Evolutionary conservation across 106 monocot species (phyloP), one percentile per base, ranked within the genome.

Genomic region (Platanthera zijinensis): DNA sequence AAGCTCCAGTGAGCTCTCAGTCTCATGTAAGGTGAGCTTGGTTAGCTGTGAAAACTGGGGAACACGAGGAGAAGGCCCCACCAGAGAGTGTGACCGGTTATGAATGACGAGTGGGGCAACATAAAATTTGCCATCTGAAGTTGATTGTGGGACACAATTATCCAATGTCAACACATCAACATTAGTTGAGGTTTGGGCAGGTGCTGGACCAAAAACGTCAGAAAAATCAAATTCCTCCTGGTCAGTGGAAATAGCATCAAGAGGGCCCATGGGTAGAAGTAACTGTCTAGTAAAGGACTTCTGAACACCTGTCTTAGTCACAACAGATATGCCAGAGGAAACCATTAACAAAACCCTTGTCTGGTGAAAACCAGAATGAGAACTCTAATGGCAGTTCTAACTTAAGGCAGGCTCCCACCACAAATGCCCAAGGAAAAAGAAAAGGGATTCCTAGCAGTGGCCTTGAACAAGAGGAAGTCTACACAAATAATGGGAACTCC

Each of bases 171-270:
- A 62, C 21, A 52, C 50, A 81, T 81, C 84, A 18, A 74, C 79
- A 63, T 84, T 86, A 78, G 78, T 52, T 9, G 83, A 75, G 52
- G 54, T 13, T 73, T 85, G 90, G 71, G 84, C 70, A 59, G 90
- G 83, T 2, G 84, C 48, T 79, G 93, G 85, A 50, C 99, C 99
- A 90, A 99, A 99, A 15, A 99, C 92, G 69, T 99, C 99, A 74
- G 89, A 86, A 76, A 99, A 94, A 28, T 99, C 99, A 52, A 99
- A 94, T 80, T 99, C 99, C 68, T 70, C 76, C 68, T 82, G 84
- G 19, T 94, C 92, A 32, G 86, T 74, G 8, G 83, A 13, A 74
- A 85, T 80, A 74, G 78, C 83, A 83, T 94, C 88, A 52, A 85
- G 84, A 9, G 85, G 86, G 22, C 78, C 84, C 50, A 85, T 71